phyloP scores from a whole-genome alignment of 805 yeast species.

The Lachancea lanzarotensis region DNA sequence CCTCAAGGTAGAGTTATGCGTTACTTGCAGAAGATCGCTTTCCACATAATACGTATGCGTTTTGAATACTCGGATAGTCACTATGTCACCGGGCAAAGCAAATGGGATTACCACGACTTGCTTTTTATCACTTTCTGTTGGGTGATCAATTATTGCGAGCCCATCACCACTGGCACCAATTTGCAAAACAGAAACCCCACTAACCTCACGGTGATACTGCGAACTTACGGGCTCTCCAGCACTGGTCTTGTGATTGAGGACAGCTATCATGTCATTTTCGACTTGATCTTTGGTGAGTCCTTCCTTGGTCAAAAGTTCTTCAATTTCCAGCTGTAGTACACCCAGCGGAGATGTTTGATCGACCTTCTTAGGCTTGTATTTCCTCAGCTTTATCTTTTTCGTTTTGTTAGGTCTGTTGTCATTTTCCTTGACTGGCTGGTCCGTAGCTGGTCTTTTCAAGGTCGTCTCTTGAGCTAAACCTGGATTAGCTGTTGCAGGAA shows the following conservation, averaged over 20 bases:
- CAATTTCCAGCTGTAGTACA: constrained; percentile 66
- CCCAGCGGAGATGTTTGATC: constrained; percentile 82
- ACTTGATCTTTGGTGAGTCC: constrained; percentile 41
- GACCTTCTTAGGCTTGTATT: constrained; percentile 53
- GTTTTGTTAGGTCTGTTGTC: constrained; percentile 3
- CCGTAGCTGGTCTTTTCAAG: constrained; percentile 8
- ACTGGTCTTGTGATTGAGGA: constrained; percentile 51
- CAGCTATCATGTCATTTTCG: constrained; percentile 56
- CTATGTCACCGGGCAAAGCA: constrained; percentile 80
- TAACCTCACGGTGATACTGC: constrained; percentile 52
- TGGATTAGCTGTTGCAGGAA: not conserved
- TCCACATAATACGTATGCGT: constrained; percentile 71
- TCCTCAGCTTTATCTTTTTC: constrained; percentile 39
- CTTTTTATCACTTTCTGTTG: constrained; percentile 38
- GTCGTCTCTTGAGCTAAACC: not conserved
- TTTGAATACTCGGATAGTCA: constrained; percentile 62
- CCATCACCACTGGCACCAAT: constrained; percentile 86
- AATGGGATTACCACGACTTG: constrained; percentile 81
- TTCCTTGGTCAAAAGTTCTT: constrained; percentile 43
- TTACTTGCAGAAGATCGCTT: constrained; percentile 58
- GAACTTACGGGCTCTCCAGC: constrained; percentile 33
- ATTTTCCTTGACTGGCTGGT: not conserved
- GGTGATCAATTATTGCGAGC: constrained; percentile 59
- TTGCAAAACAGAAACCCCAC: constrained; percentile 49
- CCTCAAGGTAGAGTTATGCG: constrained; percentile 40